Conservation (phyloP, 352 stramenopile genomes). For the Phytophthora europaea region DNA sequence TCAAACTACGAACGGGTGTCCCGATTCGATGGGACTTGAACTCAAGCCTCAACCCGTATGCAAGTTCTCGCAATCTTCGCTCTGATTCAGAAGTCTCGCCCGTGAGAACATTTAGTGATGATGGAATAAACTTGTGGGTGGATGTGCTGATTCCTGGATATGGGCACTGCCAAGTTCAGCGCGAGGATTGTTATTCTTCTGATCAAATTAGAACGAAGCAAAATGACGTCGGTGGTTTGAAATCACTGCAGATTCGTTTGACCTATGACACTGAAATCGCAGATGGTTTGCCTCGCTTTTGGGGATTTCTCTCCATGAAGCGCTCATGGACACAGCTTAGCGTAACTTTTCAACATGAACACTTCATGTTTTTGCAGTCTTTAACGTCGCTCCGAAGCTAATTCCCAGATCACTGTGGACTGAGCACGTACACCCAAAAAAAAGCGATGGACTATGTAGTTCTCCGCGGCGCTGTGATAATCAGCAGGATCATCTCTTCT, state of each 20-base stretch:
- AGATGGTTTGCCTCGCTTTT: neutral
- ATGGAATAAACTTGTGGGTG: neutral
- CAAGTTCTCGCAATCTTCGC: neutral
- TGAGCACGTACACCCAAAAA: too few species aligned
- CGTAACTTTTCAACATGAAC: too few species aligned
- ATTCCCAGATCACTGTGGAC: too few species aligned
- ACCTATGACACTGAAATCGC: neutral
- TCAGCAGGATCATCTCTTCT: too few species aligned
- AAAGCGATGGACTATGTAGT: too few species aligned
- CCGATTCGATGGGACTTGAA: neutral
- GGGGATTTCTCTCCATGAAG: too few species aligned
- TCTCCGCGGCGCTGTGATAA: too few species aligned
- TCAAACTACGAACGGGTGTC: neutral
- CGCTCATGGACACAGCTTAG: too few species aligned
- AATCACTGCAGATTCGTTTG: neutral
- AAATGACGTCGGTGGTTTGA: neutral
- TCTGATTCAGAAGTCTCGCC: neutral
- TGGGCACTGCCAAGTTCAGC: neutral
- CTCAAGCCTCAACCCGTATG: neutral
- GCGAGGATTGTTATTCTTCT: neutral
- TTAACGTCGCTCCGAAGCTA: too few species aligned
- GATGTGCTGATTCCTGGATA: neutral
- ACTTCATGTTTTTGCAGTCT: too few species aligned
- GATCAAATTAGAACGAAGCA: slow-evolving; percentile 3
- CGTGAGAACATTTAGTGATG: neutral